Evolutionary conservation across 2,329 filamentous ascomycete genomes (phyloP), one percentile per base, ranked within the genome.

Genomic region (Dactylellina parvicollis): DNA sequence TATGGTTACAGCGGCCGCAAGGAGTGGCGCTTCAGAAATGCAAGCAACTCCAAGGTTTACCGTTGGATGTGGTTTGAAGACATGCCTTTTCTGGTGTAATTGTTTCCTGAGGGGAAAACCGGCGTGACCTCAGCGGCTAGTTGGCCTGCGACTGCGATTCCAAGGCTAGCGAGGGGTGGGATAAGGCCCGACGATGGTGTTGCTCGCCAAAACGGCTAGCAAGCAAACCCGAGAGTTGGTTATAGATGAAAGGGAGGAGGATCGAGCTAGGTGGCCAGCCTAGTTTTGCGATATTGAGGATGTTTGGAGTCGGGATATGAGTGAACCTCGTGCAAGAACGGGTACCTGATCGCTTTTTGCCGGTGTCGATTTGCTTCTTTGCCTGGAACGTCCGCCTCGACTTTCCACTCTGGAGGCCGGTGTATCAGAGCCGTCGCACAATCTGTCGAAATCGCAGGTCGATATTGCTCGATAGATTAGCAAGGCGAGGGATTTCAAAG

Each of bases 371-470:
- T 64, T 62, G 50, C 55, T 57, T 56, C 49, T 49, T 60, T 16
- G 47, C 54, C 38, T 40, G 36, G 47, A 66, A 54, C 28, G 22
- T 57, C 56, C 52, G 60, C 54, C 38, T 49, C 38, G 44, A 22
- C 46, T 50, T 55, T 59, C 60, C 60, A 55, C 46, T 47, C 69
- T 57, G 57, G 18, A 65, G 32, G 30, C 24, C 12, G 18, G 36
- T 64, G 67, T 65, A 72, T 72, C 67, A 72, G 52, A 26, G 50
- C 55, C 24, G 69, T 66, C 60, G 56, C 54, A 73, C 69, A 73
- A 38, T 49, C 54, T 42, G 18, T 40, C 52, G 61, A 30, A 47
- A 56, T 40, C 34, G 50, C 38, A 49, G 61, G 38, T 38, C 34
- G 16, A 64, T 26, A 52, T 14, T 22, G 24, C 22, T 44, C 24